phyloP scores from a whole-genome alignment of 1,139 yeast genomes.

The Blastobotrys capitulatus region DNA sequence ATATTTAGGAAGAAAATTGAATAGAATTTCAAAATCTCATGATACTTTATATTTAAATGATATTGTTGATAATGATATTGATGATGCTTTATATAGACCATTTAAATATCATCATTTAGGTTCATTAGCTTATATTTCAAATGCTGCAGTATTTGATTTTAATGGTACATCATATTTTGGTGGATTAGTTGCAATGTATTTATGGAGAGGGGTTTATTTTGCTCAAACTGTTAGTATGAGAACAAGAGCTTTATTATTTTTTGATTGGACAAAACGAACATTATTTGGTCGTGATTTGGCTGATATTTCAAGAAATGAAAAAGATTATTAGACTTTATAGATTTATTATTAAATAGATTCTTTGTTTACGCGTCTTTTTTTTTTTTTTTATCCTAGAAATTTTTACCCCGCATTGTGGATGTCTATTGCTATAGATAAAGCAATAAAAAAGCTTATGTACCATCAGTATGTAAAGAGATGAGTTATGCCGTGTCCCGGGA shows the following conservation, averaged over 20 bases:
- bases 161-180: constrained; percentile 49
- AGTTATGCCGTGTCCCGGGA: no score
- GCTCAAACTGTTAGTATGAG: constrained; percentile 57
- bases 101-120: constrained; percentile 56
- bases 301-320: constrained; percentile 26
- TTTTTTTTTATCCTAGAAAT: background rate
- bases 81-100: constrained; percentile 49
- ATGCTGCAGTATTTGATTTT: constrained; percentile 59
- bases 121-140: constrained; percentile 57
- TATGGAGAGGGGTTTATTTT: constrained; percentile 63
- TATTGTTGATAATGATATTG: constrained; percentile 45
- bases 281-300: constrained; percentile 54
- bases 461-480: no score
- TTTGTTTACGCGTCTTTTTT: background rate
- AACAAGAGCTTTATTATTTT: constrained; percentile 50
- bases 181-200: constrained; percentile 57
- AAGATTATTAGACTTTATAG: background rate
- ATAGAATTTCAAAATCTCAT: constrained; percentile 41
- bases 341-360: background rate
- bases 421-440: no score
- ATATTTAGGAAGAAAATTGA: constrained; percentile 52
- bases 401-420: no score
- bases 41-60: constrained; percentile 38
- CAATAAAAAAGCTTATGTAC: no score
- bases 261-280: constrained; percentile 63